Percentiles rank a stretch among this genome's conserved stretches.
Conservation (phyloP, 1,284 basidiomycete genomes). For the Boletellus sp. region DNA sequence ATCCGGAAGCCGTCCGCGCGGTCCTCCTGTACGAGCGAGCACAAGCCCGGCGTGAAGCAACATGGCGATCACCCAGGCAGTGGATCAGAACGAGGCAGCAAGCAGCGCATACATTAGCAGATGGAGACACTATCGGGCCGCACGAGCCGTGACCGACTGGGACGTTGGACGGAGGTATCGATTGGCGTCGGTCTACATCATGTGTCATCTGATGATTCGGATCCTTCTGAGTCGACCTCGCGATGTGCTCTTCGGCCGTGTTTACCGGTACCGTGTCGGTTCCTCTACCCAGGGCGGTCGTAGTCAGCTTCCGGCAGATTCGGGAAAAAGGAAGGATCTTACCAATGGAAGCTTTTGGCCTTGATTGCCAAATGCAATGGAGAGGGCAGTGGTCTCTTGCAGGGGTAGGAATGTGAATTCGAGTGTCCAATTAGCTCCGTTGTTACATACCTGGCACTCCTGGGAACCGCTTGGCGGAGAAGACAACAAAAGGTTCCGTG, state of each 20-base stretch:
- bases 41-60: conserved; percentile 30
- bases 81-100: conserved; percentile 18
- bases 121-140: conserved; percentile 19
- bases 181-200: conserved; percentile 18
- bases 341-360: conserved; percentile 87
- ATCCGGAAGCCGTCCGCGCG: conserved; percentile 46
- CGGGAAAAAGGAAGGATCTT: conserved; percentile 33
- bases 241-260: conserved; percentile 46
- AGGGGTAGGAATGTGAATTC: conserved; percentile 13
- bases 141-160: conserved; percentile 24
- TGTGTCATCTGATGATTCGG: conserved; percentile 42
- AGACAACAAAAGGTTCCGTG: conserved; percentile 87
- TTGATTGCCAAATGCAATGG: conserved; percentile 88
- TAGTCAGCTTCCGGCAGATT: conserved; percentile 27
- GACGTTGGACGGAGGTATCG: conserved; percentile 7
- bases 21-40: conserved; percentile 39
- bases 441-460: conserved; percentile 77
- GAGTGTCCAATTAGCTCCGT: conserved; percentile 11
- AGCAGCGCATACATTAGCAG: conserved; percentile 29
- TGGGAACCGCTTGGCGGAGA: conserved; percentile 88
- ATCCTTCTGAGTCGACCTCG: conserved; percentile 49
- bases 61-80: conserved; percentile 13
- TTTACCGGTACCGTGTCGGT: conserved; percentile 62
- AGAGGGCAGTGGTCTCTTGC: conserved; percentile 81
- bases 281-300: conserved; percentile 46